A percentile compares a stretch with the other conserved stretches of the same genome.
Evolutionary conservation across 208 protist species (phyloP).

Genomic region (Herpetomonas samuelpessoai): DNA sequence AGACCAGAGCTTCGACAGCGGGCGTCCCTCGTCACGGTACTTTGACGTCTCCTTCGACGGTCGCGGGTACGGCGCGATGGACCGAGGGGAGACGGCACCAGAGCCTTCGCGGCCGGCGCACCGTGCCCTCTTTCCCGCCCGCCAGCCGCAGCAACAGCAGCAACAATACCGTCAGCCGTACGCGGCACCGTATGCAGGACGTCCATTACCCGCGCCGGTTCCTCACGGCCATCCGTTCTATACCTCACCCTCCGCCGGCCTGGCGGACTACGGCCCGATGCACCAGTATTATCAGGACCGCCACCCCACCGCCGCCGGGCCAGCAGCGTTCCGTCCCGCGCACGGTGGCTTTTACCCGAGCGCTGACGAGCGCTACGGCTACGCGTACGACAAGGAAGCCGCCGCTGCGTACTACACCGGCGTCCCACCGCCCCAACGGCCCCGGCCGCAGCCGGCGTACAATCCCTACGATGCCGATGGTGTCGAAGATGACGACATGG

Average conservation of each 20-base stretch:
- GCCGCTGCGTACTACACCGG: not conserved
- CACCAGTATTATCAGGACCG: not conserved
- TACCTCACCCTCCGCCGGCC: not conserved
- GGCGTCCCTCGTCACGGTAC: not conserved
- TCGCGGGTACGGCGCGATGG: not conserved
- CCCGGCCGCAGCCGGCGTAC: no score
- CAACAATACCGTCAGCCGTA: not conserved
- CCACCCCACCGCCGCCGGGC: conserved; percentile 1
- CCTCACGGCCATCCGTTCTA: no score
- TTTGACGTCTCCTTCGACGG: not conserved
- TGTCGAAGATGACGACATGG: not conserved
- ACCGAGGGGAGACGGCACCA: no score
- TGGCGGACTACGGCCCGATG: not conserved
- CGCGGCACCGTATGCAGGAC: no score
- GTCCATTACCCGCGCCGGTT: no score
- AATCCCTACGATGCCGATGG: no score
- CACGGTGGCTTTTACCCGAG: no score
- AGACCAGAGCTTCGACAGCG: conserved; percentile 4
- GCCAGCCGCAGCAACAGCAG: not conserved
- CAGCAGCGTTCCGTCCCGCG: no score
- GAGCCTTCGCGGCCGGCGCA: not conserved
- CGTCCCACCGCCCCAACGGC: no score
- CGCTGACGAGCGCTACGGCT: not conserved
- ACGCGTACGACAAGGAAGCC: not conserved
- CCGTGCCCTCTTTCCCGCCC: not conserved